phyloP scores from a whole-genome alignment of 352 stramenopile species.

The Globisporangium okanoganense region DNA sequence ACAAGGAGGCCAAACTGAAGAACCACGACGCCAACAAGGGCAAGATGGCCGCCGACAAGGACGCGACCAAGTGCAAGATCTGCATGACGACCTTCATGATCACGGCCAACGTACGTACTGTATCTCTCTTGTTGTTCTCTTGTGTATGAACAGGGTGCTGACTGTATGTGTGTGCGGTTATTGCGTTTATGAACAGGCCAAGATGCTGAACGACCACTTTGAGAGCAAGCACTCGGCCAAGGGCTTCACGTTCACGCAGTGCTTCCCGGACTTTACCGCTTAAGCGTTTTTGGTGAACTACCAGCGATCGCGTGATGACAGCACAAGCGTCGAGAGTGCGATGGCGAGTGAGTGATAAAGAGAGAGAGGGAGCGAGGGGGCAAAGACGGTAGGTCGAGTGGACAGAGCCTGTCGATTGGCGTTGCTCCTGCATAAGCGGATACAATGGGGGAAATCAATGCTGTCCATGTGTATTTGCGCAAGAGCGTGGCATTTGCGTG shows the following conservation, averaged over 20 bases:
- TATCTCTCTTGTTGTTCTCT: not conserved
- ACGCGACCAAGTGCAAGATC: constrained; percentile 85
- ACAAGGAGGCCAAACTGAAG: constrained; percentile 77
- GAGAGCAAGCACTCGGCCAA: constrained; percentile 76
- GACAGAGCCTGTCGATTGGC: too few relatives aligned
- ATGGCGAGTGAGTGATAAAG: not conserved
- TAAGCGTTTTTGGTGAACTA: not conserved
- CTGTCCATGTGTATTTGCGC: too few relatives aligned
- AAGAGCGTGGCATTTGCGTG: too few relatives aligned
- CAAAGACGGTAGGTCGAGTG: too few relatives aligned
- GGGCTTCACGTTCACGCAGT: constrained; percentile 59
- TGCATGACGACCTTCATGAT: constrained; percentile 87
- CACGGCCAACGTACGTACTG: constrained; percentile 64
- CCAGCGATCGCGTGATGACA: too few relatives aligned
- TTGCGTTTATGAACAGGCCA: constrained; percentile 25
- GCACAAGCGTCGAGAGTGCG: too few relatives aligned
- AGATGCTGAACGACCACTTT: constrained; percentile 78
- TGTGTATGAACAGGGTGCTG: not conserved
- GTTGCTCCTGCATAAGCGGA: too few relatives aligned
- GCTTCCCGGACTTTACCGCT: constrained; percentile 10
- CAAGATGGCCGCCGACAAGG: constrained; percentile 82
- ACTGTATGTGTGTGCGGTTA: not conserved
- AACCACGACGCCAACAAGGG: constrained; percentile 74
- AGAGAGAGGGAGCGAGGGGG: not conserved
- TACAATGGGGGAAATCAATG: too few relatives aligned